Percentiles rank a stretch among this genome's conserved stretches.
Conservation (phyloP, 192 early-diverging fungal species). For the Coemansia sp. region DNA sequence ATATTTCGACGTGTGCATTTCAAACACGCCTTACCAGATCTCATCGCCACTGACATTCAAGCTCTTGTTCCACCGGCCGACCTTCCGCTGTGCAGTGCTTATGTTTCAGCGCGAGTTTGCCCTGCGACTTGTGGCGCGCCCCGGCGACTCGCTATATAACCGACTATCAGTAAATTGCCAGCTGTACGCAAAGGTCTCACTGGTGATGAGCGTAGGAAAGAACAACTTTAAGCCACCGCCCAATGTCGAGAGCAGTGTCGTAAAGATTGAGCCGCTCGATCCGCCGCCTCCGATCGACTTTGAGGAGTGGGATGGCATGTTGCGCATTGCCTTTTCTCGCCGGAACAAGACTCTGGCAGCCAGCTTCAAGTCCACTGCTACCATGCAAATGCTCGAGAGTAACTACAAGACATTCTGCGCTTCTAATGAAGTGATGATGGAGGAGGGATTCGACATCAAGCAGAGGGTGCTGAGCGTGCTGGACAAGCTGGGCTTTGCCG, state of each 20-base stretch:
- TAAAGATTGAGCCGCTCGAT: conserved; percentile 89
- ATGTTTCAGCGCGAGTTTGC: conserved; percentile 99
- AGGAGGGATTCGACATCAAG: conserved; percentile 88
- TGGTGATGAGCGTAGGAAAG: conserved; percentile 96
- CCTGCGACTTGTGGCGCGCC: conserved; percentile 89
- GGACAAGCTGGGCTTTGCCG: conserved; percentile 63
- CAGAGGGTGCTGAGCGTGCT: conserved; percentile 73
- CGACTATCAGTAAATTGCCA: conserved; percentile 93
- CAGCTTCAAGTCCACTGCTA: conserved; percentile 85
- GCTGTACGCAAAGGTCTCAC: conserved; percentile 89
- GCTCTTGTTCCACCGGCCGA: conserved; percentile 89
- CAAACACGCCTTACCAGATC: conserved; percentile 98
- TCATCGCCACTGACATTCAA: conserved; percentile 96
- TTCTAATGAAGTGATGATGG: conserved; percentile 73
- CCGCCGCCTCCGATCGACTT: conserved; percentile 95
- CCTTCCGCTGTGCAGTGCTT: conserved; percentile 89
- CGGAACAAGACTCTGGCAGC: conserved; percentile 93
- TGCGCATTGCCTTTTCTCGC: conserved; percentile 89
- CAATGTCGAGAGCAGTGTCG: conserved; percentile 93
- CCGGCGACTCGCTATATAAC: conserved; percentile 90
- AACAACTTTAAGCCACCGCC: conserved; percentile 99
- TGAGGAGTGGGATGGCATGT: conserved; percentile 95
- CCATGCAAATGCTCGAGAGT: conserved; percentile 89
- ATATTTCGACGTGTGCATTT: conserved; percentile 98
- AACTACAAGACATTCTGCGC: conserved; percentile 96